These are phyloP conservation scores for Exserohilum turcica DNA, from an alignment of 2,329 filamentous ascomycete species.

Conservation along the genomic window DNA sequence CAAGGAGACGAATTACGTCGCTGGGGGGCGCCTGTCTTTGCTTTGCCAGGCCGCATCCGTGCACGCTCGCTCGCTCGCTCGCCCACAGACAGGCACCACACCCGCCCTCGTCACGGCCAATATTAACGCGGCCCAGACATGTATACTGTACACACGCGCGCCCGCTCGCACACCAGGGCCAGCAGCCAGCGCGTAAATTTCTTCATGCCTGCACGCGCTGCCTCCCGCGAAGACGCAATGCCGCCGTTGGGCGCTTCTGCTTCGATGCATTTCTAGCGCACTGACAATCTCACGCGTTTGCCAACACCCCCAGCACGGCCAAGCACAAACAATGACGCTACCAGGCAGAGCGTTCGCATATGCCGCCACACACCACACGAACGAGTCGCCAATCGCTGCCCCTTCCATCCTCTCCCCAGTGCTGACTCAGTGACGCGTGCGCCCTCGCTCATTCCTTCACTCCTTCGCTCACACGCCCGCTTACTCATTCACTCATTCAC, in stretches of 20 bases:
- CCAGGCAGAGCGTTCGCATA: constrained; percentile 19
- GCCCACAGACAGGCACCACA: background rate
- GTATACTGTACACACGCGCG: background rate
- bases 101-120: background rate
- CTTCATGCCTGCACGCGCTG: no score
- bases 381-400: constrained; percentile 18
- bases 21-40: background rate
- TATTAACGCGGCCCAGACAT: constrained; percentile 1
- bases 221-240: no score
- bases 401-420: constrained; percentile 1
- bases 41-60: constrained; percentile 12
- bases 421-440: background rate
- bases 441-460: background rate
- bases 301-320: background rate
- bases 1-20: constrained; percentile 20
- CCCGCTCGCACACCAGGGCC: no score
- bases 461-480: no score
- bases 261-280: background rate
- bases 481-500: no score
- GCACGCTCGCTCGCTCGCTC: constrained; percentile 13
- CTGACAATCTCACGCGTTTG: background rate
- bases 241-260: no score
- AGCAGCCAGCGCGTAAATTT: no score
- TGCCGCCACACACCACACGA: constrained; percentile 14
- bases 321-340: constrained; percentile 22